Evolutionary conservation across 768 basidiomycete species (phyloP).

Genomic region (Lenzites betulinus): DNA sequence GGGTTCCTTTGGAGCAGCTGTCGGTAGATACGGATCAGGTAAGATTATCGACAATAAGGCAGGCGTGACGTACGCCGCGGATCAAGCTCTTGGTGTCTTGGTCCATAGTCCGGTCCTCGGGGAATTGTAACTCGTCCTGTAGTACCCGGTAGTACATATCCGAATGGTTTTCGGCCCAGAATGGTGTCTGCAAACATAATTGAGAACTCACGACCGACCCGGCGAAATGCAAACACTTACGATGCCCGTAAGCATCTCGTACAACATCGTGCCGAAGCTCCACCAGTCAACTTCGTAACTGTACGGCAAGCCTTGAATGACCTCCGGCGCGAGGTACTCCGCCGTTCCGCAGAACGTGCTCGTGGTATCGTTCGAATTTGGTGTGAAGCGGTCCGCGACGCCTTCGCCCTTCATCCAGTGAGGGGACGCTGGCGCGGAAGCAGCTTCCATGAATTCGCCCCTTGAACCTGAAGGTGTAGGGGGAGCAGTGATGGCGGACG

Average conservation of each 20-base stretch:
- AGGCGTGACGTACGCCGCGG: conserved; percentile 70
- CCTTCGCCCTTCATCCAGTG: conserved; percentile 78
- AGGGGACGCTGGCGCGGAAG: conserved; percentile 43
- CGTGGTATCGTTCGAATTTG: conserved; percentile 62
- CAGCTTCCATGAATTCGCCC: conserved; percentile 53
- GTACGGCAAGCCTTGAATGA: conserved; percentile 88
- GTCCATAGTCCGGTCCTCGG: conserved; percentile 90
- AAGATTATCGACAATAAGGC: conserved; percentile 1
- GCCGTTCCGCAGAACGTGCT: conserved; percentile 95
- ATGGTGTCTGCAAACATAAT: conserved; percentile 65
- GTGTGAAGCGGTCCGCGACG: conserved; percentile 64
- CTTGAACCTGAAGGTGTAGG: conserved; percentile 56
- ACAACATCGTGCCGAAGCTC: conserved; percentile 97
- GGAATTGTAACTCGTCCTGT: conserved; percentile 88
- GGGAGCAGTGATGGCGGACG: conserved; percentile 48
- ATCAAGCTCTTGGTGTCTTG: conserved; percentile 94
- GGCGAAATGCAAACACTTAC: conserved; percentile 50
- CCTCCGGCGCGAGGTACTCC: conserved; percentile 95
- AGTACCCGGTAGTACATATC: conserved; percentile 95
- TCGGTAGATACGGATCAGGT: not conserved
- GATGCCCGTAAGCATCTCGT: conserved; percentile 95
- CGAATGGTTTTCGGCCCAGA: conserved; percentile 90
- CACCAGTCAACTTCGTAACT: conserved; percentile 98
- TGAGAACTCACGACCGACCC: conserved; percentile 7
- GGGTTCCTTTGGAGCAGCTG: conserved; percentile 95